Percentiles rank a stretch among this genome's conserved stretches.
Evolutionary conservation across 2,329 filamentous ascomycete species (phyloP).

Genomic region (Davidsoniella eucalypti): DNA sequence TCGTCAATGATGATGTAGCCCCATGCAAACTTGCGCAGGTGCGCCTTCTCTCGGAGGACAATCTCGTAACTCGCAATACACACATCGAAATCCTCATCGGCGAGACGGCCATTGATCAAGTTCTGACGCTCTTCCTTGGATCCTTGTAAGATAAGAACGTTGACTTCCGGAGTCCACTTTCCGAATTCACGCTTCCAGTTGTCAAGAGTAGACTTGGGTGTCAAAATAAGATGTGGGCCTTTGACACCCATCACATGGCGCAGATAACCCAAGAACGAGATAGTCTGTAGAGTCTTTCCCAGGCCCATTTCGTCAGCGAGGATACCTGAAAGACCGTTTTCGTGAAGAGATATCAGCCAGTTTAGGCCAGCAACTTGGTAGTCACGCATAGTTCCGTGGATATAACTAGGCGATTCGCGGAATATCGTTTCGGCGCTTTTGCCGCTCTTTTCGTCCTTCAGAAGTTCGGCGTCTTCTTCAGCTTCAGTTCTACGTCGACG

Average conservation of each 20-base stretch:
- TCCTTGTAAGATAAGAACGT: conserved; percentile 84
- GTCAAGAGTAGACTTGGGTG: conserved; percentile 93
- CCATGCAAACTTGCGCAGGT: conserved; percentile 96
- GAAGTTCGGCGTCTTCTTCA: conserved; percentile 84
- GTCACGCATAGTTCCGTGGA: conserved; percentile 81
- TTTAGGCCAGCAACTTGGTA: conserved; percentile 93
- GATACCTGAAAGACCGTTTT: conserved; percentile 97
- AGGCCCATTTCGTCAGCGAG: conserved; percentile 97
- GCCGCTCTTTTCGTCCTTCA: conserved; percentile 77
- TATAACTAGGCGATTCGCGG: conserved; percentile 80
- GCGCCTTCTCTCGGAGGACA: conserved; percentile 87
- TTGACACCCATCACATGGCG: conserved; percentile 79
- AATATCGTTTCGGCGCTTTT: conserved; percentile 80
- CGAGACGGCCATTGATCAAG: conserved; percentile 78
- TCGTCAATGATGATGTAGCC: conserved; percentile 99
- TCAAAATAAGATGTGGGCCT: conserved; percentile 78
- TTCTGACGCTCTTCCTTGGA: conserved; percentile 82
- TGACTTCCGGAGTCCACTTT: conserved; percentile 88
- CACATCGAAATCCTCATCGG: conserved; percentile 91
- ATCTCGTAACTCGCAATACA: conserved; percentile 99
- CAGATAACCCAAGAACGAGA: conserved; percentile 88
- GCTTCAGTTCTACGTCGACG: conserved; percentile 82
- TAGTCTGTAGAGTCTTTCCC: conserved; percentile 94
- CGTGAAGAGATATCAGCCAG: conserved; percentile 93
- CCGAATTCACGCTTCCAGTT: conserved; percentile 96